phyloP scores from a whole-genome alignment of 345 rosid species.

The Mallotus nudiflorus region DNA sequence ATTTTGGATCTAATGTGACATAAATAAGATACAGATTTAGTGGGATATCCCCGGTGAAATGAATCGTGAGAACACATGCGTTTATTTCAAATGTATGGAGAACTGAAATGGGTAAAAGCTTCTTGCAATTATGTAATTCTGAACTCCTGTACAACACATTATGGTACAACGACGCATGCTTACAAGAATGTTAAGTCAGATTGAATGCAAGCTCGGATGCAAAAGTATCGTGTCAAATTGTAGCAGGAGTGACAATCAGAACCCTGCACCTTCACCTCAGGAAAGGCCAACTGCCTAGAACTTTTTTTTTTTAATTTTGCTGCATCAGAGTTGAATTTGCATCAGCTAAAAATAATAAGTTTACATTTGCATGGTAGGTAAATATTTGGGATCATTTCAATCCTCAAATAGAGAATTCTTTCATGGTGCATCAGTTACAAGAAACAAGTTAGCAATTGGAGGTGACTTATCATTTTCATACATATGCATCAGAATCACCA shows the following conservation, averaged over 20 bases:
- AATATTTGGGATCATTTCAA: background rate
- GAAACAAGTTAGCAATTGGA: no score
- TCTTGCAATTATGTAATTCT: conserved; percentile 15
- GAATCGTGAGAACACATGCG: background rate
- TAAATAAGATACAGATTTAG: no score
- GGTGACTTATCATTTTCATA: no score
- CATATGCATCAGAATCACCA: no score
- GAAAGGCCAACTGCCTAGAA: conserved; percentile 13
- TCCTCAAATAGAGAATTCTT: background rate
- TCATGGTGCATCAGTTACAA: background rate
- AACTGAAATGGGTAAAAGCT: background rate
- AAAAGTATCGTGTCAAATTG: conserved; percentile 2
- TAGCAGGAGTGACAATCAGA: background rate
- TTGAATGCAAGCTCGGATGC: background rate
- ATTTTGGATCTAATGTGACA: no score
- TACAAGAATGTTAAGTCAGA: conserved; percentile 13
- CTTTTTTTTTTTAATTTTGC: conserved; percentile 5
- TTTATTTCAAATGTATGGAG: background rate
- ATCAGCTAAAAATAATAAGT: background rate
- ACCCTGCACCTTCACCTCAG: conserved; percentile 8
- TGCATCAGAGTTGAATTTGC: conserved; percentile 25
- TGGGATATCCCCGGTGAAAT: no score
- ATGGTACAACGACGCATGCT: conserved; percentile 20
- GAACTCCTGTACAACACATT: conserved; percentile 22
- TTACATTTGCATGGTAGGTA: background rate